Percentiles rank a stretch among this genome's conserved stretches.
Evolutionary conservation across 176 grass and related monocot genomes (phyloP).

Genomic region (Neostapfia colusana): DNA sequence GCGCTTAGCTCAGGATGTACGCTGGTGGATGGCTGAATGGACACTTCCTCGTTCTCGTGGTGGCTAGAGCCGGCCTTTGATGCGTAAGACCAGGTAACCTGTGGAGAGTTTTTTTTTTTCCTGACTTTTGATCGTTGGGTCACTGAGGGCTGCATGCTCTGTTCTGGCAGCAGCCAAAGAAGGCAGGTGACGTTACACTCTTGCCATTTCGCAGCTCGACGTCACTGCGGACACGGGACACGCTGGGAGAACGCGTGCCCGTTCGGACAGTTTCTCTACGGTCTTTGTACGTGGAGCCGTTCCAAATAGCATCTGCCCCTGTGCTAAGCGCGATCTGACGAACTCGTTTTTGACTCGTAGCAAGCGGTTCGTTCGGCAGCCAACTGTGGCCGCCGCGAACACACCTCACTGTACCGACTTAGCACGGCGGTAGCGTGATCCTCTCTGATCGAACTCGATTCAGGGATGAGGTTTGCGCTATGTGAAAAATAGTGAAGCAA

Average conservation of each 20-base stretch:
- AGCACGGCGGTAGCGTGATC: neutral
- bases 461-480: neutral
- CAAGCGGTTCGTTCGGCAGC: neutral
- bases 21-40: slow-evolving; percentile 19
- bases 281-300: neutral
- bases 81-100: neutral
- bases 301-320: neutral
- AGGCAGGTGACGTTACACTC: neutral
- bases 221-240: slow-evolving; percentile 6
- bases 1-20: slow-evolving; percentile 21
- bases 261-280: neutral
- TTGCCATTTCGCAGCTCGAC: neutral
- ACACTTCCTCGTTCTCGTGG: slow-evolving; percentile 13
- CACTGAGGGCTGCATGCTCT: neutral
- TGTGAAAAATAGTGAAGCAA: neutral
- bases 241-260: neutral
- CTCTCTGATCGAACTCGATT: neutral
- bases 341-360: neutral
- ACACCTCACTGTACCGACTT: neutral
- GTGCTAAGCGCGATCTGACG: slow-evolving; percentile 24
- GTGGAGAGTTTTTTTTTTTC: neutral
- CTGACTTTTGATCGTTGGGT: neutral
- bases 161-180: neutral
- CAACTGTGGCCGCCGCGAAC: neutral
- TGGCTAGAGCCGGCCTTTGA: neutral